These are phyloP conservation scores for Verticillium albo-atrum DNA, from an alignment of 2,329 filamentous ascomycete species.

Conservation along the genomic window DNA sequence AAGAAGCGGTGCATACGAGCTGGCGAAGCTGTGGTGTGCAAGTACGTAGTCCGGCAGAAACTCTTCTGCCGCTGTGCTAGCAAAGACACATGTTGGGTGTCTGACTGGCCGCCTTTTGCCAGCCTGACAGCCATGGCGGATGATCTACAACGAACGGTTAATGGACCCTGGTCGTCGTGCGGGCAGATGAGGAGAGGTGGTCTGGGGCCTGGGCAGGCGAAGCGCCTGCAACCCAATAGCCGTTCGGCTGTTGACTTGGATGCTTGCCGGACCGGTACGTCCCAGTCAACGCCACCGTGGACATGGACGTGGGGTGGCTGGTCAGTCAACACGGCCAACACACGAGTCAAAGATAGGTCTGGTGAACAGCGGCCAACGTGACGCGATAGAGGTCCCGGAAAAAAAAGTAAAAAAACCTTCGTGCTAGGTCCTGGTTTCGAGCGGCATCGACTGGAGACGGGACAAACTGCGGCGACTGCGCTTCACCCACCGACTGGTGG, in stretches of 20 bases:
- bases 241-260: background rate
- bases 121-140: background rate
- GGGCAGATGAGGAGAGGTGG: no score
- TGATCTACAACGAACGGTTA: background rate
- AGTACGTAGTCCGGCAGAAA: no score
- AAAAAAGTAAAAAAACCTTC: no score
- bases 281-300: no score
- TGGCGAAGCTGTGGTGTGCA: background rate
- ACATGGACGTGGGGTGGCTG: no score
- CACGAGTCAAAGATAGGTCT: no score
- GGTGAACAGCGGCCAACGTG: no score
- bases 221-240: background rate
- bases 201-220: background rate
- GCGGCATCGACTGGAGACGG: no score
- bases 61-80: background rate
- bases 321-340: no score
- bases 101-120: no score
- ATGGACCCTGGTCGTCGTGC: background rate
- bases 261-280: background rate
- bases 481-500: background rate
- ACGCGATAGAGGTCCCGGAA: no score
- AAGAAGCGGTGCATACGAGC: background rate
- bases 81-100: background rate
- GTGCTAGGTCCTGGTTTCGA: no score
- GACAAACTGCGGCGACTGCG: background rate